Conservation (phyloP, 169 alveolate species). For the Cryptosporidium andersoni region DNA sequence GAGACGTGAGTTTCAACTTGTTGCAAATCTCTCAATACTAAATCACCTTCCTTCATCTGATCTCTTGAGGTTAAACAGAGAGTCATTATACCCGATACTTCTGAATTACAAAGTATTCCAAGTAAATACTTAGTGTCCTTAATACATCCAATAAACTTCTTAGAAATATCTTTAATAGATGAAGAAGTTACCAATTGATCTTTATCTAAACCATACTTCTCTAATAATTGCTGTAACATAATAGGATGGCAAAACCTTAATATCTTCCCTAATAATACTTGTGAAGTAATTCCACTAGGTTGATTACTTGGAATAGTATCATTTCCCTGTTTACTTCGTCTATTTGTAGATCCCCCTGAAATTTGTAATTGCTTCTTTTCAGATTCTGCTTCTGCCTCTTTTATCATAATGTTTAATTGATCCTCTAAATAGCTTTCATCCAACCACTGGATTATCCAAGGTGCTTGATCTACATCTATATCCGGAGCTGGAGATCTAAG, state of each 20-base stretch:
- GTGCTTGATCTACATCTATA: background rate
- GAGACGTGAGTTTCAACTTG: background rate
- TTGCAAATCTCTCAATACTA: background rate
- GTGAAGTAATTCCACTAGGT: conserved; percentile 10
- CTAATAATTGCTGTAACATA: conserved; percentile 21
- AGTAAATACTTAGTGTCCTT: conserved; percentile 12
- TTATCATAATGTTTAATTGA: conserved; percentile 17
- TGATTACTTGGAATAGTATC: background rate
- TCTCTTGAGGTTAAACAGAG: conserved; percentile 15
- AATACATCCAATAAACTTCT: conserved; percentile 17
- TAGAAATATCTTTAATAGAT: conserved; percentile 26
- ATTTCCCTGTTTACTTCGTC: conserved; percentile 11
- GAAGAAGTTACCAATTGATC: conserved; percentile 7
- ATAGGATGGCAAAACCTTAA: conserved; percentile 34
- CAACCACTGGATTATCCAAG: background rate
- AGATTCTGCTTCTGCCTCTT: conserved; percentile 4
- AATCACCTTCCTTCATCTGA: conserved; percentile 23
- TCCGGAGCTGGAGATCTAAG: conserved; percentile 1
- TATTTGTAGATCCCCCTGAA: background rate
- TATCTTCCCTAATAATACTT: conserved; percentile 18
- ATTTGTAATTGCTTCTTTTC: background rate
- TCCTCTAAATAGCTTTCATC: conserved; percentile 20
- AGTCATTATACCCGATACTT: conserved; percentile 8
- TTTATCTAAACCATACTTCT: conserved; percentile 10
- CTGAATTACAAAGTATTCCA: background rate